Conservation (phyloP, 345 rosid species). For the Geranium brycei region DNA sequence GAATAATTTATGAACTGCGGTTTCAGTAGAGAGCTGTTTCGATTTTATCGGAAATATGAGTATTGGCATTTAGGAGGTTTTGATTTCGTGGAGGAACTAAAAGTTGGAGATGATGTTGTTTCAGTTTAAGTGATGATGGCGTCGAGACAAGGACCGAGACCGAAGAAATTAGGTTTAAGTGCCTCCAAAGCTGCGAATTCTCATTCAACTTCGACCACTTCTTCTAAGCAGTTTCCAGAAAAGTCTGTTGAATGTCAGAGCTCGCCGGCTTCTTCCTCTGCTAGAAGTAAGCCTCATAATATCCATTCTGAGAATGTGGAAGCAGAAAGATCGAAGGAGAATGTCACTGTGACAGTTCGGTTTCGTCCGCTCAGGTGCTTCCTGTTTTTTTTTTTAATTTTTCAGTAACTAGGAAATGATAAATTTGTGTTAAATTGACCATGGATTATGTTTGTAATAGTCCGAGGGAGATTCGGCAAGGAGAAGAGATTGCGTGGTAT, state of each 20-base stretch:
- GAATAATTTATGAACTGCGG: neutral
- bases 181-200: conserved; percentile 56
- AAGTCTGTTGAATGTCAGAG: conserved; percentile 77
- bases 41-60: neutral
- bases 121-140: conserved; percentile 43
- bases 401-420: too few relatives aligned
- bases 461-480: conserved; percentile 91
- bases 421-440: conserved; percentile 13
- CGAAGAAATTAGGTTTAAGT: conserved; percentile 35
- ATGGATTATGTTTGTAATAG: conserved; percentile 24
- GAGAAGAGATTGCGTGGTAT: conserved; percentile 99
- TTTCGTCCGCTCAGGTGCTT: conserved; percentile 88
- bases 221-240: conserved; percentile 68
- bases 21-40: neutral
- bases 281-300: conserved; percentile 68
- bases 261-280: conserved; percentile 93
- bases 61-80: neutral
- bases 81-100: neutral
- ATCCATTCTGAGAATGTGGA: conserved; percentile 42
- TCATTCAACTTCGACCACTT: conserved; percentile 74
- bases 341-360: conserved; percentile 88
- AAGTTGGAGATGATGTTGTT: conserved; percentile 7
- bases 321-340: conserved; percentile 59
- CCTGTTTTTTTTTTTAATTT: conserved; percentile 5
- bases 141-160: conserved; percentile 49